A percentile compares a stretch with the other conserved stretches of the same genome.
phyloP scores from a whole-genome alignment of 2,329 filamentous ascomycete species.

The Verticillium dahliae region DNA sequence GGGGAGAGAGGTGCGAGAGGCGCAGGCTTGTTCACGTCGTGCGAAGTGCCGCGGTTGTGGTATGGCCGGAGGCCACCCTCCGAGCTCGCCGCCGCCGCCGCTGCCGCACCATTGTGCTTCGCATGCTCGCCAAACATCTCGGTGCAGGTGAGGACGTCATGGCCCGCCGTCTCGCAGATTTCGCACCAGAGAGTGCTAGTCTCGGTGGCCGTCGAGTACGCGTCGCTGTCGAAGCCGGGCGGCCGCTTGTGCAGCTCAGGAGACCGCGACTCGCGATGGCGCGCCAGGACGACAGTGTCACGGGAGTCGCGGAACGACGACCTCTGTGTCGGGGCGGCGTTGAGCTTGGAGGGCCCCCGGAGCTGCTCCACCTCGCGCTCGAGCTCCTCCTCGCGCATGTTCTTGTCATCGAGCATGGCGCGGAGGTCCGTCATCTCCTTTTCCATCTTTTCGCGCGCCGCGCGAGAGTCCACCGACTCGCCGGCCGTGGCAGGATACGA shows the following conservation, averaged over 20 bases:
- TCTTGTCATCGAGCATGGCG: constrained; percentile 65
- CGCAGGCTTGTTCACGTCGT: constrained; percentile 43
- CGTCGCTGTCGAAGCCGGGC: constrained; percentile 65
- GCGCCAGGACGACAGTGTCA: constrained; percentile 55
- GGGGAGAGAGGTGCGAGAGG: constrained; percentile 53
- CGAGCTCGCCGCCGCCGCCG: constrained; percentile 4
- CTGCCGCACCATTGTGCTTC: constrained; percentile 20
- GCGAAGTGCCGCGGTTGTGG: constrained; percentile 8
- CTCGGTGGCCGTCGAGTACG: constrained; percentile 64
- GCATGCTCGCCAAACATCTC: constrained; percentile 66
- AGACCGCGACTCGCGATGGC: constrained; percentile 38
- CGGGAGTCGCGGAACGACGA: constrained; percentile 61
- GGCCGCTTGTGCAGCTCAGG: constrained; percentile 45
- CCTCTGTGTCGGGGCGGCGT: constrained; percentile 31
- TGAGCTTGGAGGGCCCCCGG: constrained; percentile 28
- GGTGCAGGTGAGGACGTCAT: constrained; percentile 90
- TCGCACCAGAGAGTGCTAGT: constrained; percentile 81
- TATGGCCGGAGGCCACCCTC: background rate
- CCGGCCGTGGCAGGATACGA: constrained; percentile 34
- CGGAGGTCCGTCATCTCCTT: constrained; percentile 75
- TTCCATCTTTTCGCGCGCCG: constrained; percentile 65
- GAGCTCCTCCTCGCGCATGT: constrained; percentile 71
- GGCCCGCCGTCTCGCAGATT: constrained; percentile 85
- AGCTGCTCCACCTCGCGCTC: constrained; percentile 72
- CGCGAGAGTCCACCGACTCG: constrained; percentile 47